These are phyloP conservation scores for Penicillium sp. DNA, from an alignment of 2,329 filamentous ascomycete genomes.

Conservation along the genomic window DNA sequence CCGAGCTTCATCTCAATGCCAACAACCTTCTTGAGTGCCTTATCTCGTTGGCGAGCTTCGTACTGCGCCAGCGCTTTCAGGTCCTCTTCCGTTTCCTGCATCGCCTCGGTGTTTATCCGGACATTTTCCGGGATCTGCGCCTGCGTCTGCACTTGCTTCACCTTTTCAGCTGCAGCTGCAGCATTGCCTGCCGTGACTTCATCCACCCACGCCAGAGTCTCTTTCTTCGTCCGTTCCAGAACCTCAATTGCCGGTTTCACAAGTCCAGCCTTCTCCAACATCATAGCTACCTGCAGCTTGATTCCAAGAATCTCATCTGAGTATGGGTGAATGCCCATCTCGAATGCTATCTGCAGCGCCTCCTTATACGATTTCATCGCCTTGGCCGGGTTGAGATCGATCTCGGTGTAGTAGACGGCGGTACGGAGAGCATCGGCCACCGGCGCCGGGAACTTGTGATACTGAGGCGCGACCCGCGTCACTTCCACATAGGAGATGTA, in stretches of 20 bases:
- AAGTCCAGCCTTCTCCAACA: constrained; percentile 75
- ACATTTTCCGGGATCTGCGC: constrained; percentile 23
- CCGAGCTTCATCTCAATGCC: constrained; percentile 80
- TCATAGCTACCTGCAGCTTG: constrained; percentile 73
- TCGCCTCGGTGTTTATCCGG: constrained; percentile 20
- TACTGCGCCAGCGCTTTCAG: constrained; percentile 27
- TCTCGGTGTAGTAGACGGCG: constrained; percentile 83
- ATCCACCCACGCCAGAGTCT: constrained; percentile 56
- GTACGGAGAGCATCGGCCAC: constrained; percentile 66
- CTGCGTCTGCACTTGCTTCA: constrained; percentile 21
- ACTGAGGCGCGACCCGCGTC: constrained; percentile 42
- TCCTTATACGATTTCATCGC: constrained; percentile 82
- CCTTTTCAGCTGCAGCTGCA: constrained; percentile 5
- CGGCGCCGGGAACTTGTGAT: constrained; percentile 45
- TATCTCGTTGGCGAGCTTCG: constrained; percentile 54
- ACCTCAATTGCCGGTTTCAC: constrained; percentile 71
- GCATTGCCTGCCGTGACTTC: constrained; percentile 25
- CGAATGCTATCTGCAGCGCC: constrained; percentile 70
- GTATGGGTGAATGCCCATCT: constrained; percentile 78
- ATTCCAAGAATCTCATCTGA: constrained; percentile 89
- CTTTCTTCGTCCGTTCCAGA: constrained; percentile 70
- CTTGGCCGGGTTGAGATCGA: constrained; percentile 68
- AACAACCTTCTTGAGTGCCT: constrained; percentile 70
- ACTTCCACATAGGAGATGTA: constrained; percentile 47
- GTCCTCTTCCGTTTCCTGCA: constrained; percentile 25